Base-by-base conservation (phyloP, 768 basidiomycete species). In the Amanita polypyramis region DNA sequence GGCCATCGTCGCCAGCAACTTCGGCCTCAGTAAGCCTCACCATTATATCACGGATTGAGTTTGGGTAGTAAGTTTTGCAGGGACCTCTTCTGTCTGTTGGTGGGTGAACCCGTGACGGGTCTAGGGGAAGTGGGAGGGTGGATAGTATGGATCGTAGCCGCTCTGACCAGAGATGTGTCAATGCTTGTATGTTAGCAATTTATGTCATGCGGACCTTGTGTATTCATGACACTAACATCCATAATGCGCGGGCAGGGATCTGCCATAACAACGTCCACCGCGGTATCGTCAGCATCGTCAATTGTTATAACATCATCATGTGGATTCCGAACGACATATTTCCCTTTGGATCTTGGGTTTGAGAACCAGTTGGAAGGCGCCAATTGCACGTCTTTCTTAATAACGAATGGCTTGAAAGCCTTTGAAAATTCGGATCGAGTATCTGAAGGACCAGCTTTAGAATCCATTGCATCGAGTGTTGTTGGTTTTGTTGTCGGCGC, bases 361-460 rank as follows among this genome's bases (percentile, higher is more conserved):
- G 48, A 64, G 63, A 87, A 90, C 70, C 77, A 79, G 55, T 92
- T 93, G 33, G 71, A 57, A 0, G 85, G 85, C 2, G 90, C 89
- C 14, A 93, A 56, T 21, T 71, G 68, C 4, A 77, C 75, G 51
- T 79, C 86, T 58, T 85, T 90, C 68, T 85, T 89, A 51, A 86
- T 55, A 4, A 77, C 70, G 60, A 91, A 95, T 1, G 89, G 82
- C 55, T 77, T 82, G 69, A 96, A 96, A 1, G 72, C 70, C 55
- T 68, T 76, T 46, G 82, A 74, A 55, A 89, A 95, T 39, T 92
- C 85, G 12, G 76, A 75, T 23, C 70, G 68, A 2, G 62, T 53
- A 25, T 57, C 60, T 5, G 69, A 70, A 39, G 77, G 60, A 37
- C 63, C 66, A 14, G 64, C 64, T 15, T 19, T 39, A 7, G 29